These are phyloP conservation scores for Rosa chinensis DNA, from an alignment of 306 rosid species.

Conservation along the genomic window DNA sequence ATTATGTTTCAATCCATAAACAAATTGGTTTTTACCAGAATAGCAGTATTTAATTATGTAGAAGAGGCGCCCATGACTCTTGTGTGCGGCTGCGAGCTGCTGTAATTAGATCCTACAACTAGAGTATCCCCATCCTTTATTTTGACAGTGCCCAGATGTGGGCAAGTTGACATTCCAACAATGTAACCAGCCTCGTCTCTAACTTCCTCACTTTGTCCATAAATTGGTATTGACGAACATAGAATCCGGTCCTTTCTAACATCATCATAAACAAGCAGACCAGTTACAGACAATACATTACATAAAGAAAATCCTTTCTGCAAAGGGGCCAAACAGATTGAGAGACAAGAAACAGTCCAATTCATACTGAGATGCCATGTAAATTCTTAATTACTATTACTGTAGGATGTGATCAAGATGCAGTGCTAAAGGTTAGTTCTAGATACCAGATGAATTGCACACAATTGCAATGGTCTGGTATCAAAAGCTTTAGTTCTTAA, in stretches of 20 bases:
- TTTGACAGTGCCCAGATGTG: conserved; percentile 58
- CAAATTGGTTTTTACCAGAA: no score
- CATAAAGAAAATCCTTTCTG: neutral
- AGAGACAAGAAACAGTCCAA: neutral
- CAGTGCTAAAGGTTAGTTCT: neutral
- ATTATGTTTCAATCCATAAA: no score
- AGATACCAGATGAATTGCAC: neutral
- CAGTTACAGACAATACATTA: neutral
- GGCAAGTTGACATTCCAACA: conserved; percentile 85
- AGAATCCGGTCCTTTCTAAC: conserved; percentile 64
- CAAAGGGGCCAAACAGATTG: neutral
- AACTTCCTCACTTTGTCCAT: conserved; percentile 65
- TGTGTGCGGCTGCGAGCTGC: conserved; percentile 38
- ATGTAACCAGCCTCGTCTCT: conserved; percentile 68
- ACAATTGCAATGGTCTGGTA: neutral
- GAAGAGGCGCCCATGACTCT: conserved; percentile 88
- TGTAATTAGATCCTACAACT: conserved; percentile 50
- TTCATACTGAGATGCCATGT: neutral
- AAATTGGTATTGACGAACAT: conserved; percentile 65
- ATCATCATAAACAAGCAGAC: neutral
- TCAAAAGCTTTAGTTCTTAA: neutral
- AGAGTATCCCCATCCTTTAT: conserved; percentile 50
- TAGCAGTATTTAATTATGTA: conserved; percentile 23
- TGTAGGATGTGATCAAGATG: neutral
- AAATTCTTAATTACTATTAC: neutral